Base-by-base conservation (phyloP, 2,329 filamentous ascomycete genomes). In the Trichoderma harzianum region DNA sequence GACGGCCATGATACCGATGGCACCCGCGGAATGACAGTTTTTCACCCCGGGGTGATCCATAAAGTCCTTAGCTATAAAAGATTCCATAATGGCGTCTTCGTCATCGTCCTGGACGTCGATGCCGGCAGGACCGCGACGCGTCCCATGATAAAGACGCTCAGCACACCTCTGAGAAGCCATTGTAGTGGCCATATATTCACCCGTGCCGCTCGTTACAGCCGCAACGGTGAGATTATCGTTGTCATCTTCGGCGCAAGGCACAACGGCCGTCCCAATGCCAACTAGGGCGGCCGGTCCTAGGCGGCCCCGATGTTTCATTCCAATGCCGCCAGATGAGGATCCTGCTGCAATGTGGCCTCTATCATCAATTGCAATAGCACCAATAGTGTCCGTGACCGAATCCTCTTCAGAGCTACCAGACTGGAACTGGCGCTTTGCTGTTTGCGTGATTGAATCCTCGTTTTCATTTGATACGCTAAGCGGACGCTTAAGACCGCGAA, bases 111-210 rank as follows among this genome's bases (percentile, higher is more conserved):
- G 81, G 18, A 92, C 84, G 74, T 92, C 89, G 8, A 81, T 81
- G 7, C 93, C 93, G 18, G 84, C 87, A 64, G 81, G 82, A 2
- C 84, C 87, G 75, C 88, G 90, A 78, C 86, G 88, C 63, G 86
- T 91, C 75, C 86, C 88, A 75, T 91, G 89, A 78, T 94, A 97
- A 30, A 99, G 86, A 60, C 96, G 89, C 75, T 95, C 92, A 0
- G 95, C 94, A 79, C 94, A 97, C 70, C 92, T 91, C 72, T 92
- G 91, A 7, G 96, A 95, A 12, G 96, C 95, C 87, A 97, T 92
- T 0, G 95, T 97, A 0, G 95, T 98, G 43, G 94, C 93, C 92
- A 99, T 99, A 79, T 99, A 96, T 82, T 99, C 96, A 62, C 96
- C 96, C 3, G 96, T 99, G 32, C 96, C 96, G 79, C 94, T 97